Conservation (phyloP, 1,284 basidiomycete species). For the Fomitiporia mediterranea region DNA sequence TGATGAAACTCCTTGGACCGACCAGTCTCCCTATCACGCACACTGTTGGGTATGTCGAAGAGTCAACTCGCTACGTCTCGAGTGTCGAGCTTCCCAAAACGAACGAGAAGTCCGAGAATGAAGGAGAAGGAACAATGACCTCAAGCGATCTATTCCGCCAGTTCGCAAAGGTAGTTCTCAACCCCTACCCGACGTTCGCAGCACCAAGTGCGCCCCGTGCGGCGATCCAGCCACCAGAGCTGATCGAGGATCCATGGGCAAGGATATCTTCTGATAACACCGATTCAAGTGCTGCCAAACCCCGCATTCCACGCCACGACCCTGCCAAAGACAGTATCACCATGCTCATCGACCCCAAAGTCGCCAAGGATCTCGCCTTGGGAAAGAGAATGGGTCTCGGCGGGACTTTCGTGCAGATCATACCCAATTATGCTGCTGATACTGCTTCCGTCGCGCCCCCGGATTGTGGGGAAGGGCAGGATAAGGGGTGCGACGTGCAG, state of each 20-base stretch:
- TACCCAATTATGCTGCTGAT: constrained; percentile 32
- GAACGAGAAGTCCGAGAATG: background rate
- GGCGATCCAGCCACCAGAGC: constrained; percentile 12
- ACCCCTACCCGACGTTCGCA: constrained; percentile 34
- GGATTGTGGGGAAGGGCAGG: background rate
- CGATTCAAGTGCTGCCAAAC: background rate
- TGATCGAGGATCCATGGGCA: constrained; percentile 1
- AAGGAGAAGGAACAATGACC: constrained; percentile 24
- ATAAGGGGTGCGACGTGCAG: constrained; percentile 21
- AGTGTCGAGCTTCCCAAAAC: constrained; percentile 27
- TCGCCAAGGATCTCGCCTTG: constrained; percentile 38
- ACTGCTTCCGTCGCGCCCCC: background rate
- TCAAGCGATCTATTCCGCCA: constrained; percentile 39
- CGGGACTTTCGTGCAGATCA: constrained; percentile 61
- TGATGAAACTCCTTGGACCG: constrained; percentile 42
- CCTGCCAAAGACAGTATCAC: constrained; percentile 49
- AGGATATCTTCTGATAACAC: background rate
- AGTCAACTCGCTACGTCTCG: constrained; percentile 45
- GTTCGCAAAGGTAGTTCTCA: constrained; percentile 47
- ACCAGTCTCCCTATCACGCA: constrained; percentile 43
- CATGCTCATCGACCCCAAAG: constrained; percentile 46
- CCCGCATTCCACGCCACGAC: constrained; percentile 35
- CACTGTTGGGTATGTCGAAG: constrained; percentile 46
- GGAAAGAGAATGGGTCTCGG: constrained; percentile 46
- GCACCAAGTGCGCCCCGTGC: constrained; percentile 7